phyloP scores from a whole-genome alignment of 1,284 basidiomycete genomes.

The Xerocomus nothofagi region DNA sequence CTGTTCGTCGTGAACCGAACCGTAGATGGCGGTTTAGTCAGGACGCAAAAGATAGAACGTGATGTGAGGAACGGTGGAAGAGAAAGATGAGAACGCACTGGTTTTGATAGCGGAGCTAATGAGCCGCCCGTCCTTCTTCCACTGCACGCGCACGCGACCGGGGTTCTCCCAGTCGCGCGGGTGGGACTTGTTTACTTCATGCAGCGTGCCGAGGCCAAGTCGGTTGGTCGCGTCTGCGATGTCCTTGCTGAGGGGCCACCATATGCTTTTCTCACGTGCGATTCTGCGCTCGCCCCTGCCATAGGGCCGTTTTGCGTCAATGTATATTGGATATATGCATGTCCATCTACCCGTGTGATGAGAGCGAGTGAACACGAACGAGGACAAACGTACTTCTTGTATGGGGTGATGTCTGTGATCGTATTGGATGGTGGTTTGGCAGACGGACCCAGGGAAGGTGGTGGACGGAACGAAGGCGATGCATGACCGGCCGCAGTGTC shows the following conservation, averaged over 20 bases:
- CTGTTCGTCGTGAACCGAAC: conserved; percentile 40
- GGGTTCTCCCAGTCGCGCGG: conserved; percentile 98
- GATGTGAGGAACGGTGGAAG: conserved; percentile 1
- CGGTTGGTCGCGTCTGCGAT: conserved; percentile 83
- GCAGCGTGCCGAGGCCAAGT: conserved; percentile 77
- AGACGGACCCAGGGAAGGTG: conserved; percentile 25
- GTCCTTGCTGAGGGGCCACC: conserved; percentile 93
- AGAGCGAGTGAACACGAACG: background rate
- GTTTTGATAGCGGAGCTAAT: conserved; percentile 75
- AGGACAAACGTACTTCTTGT: conserved; percentile 61
- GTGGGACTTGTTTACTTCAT: conserved; percentile 88
- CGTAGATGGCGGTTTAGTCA: background rate
- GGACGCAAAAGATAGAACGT: background rate
- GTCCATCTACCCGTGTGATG: conserved; percentile 68
- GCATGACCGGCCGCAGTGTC: conserved; percentile 46
- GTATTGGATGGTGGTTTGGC: conserved; percentile 34
- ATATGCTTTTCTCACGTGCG: conserved; percentile 76
- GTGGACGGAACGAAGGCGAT: conserved; percentile 44
- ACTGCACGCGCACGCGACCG: conserved; percentile 87
- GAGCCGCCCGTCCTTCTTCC: conserved; percentile 78
- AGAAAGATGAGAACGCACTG: conserved; percentile 53
- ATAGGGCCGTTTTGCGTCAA: conserved; percentile 92
- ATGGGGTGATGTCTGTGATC: conserved; percentile 74
- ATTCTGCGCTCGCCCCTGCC: conserved; percentile 82
- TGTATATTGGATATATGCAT: conserved; percentile 94